Evolutionary conservation across 768 basidiomycete species (phyloP), one percentile per base, ranked within the genome.

Genomic region (Tubosaeta sp.): DNA sequence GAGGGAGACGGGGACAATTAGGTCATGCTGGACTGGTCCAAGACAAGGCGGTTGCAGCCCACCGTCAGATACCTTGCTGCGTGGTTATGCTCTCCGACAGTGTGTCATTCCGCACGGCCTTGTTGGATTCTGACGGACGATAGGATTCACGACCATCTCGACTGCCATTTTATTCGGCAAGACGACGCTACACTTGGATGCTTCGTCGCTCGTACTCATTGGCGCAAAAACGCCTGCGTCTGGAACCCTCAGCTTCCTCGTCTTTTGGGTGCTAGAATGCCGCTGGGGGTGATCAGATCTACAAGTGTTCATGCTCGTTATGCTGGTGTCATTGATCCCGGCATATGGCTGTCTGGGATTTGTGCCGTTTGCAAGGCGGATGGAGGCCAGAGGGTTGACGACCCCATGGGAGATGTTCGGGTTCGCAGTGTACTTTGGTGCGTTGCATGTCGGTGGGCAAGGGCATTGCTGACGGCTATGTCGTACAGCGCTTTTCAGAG

Each of bases 401-500:
- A 87, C 86, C 0, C 80, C 81, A 2, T 83, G 75, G 1, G 92
- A 99, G 72, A 92, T 97, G 88, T 97, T 83, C 66, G 82, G 71
- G 0, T 73, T 95, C 6, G 87, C 91, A 0, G 75, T 87, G 1
- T 88, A 86, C 66, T 97, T 97, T 63, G 22, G 22, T 22, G 22
- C 22, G 22, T 22, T 22, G 22, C 22, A 2, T 22, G 22, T 22
- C 3, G 3, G 22, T 22, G 22, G 1, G 22, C 22, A 22, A 22
- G 22, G 22, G 88, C 94, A 83, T 46, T 5, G 57, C 51, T 14
- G 46, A 37, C n/a, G 22, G 0, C 1, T 39, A 11, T 9, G 14
- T 1, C 92, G 1, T 94, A 88, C 59, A 94, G 95, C 5, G 88
- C 93, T 0, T 97, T 97, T 72, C 92, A 95, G 68, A 81, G 88